Evolutionary conservation across 75 land plant genomes (phyloP).

Genomic region (Adiantum capillusveneris): DNA sequence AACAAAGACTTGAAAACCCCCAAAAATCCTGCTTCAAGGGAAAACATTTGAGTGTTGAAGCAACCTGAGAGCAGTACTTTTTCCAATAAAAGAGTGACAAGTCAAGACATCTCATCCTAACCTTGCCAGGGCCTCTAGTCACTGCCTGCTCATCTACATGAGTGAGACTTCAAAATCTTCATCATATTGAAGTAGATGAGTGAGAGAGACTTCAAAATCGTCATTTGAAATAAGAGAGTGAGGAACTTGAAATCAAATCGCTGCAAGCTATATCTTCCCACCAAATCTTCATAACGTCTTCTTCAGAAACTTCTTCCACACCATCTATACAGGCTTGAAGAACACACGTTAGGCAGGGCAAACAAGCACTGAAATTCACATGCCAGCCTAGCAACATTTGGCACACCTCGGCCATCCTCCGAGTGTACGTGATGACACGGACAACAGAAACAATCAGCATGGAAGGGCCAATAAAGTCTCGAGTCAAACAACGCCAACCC

Average conservation of each 20-base stretch:
- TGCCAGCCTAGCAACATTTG: not conserved
- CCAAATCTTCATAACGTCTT: slow-evolving; percentile 7
- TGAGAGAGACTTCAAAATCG: slow-evolving; percentile 4
- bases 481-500: too few species aligned
- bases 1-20: not conserved
- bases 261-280: slow-evolving; percentile 2
- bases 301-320: slow-evolving; percentile 10
- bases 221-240: slow-evolving; percentile 6
- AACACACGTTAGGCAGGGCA: not conserved
- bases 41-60: not conserved
- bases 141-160: slow-evolving; percentile 3
- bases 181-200: not conserved
- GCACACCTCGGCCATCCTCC: not conserved
- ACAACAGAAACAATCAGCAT: not conserved
- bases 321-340: slow-evolving; percentile 8
- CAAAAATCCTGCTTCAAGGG: not conserved
- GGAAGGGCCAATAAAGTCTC: not conserved
- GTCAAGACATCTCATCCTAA: slow-evolving; percentile 6
- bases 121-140: slow-evolving; percentile 3
- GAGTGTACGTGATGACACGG: not conserved
- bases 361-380: not conserved
- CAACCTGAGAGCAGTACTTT: not conserved
- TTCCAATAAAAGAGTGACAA: not conserved
- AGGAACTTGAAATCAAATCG: slow-evolving; percentile 5
- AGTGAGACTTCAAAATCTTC: slow-evolving; percentile 7